Evolutionary conservation across 495 filamentous ascomycete genomes (phyloP).

Genomic region (Penicillium taxi): DNA sequence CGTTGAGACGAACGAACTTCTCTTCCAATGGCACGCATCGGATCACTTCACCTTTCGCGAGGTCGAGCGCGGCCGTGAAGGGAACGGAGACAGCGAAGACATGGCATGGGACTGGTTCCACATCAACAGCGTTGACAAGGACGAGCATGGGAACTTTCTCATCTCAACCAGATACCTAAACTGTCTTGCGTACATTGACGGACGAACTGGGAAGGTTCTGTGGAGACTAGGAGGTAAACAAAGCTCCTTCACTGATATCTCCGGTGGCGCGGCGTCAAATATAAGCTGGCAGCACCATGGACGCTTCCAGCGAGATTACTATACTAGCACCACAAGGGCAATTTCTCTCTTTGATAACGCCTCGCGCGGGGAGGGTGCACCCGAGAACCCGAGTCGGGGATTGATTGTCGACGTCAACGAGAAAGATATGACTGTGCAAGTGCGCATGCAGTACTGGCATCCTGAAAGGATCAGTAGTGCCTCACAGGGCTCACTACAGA

Average conservation of each 20-base stretch:
- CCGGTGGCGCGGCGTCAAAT: conserved; percentile 30
- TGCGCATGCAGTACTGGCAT: conserved; percentile 31
- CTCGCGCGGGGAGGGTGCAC: conserved; percentile 16
- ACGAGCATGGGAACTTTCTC: conserved; percentile 35
- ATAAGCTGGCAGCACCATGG: conserved; percentile 40
- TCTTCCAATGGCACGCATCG: conserved; percentile 38
- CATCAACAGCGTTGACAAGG: conserved; percentile 40
- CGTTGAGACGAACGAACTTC: conserved; percentile 32
- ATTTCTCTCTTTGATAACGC: conserved; percentile 35
- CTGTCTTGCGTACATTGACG: conserved; percentile 29
- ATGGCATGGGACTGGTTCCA: conserved; percentile 41
- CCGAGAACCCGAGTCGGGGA: conserved; percentile 27
- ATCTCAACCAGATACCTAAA: conserved; percentile 37
- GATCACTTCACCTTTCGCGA: conserved; percentile 30
- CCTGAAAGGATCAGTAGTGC: conserved; percentile 24
- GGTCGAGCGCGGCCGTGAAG: conserved; percentile 14
- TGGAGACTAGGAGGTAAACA: conserved; percentile 39
- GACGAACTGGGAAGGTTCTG: conserved; percentile 25
- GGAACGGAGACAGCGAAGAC: conserved; percentile 16
- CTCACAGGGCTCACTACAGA: conserved; percentile 42
- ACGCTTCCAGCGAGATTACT: conserved; percentile 16
- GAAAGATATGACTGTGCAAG: conserved; percentile 25
- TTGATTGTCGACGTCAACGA: conserved; percentile 39
- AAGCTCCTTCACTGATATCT: conserved; percentile 37
- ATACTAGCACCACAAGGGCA: conserved; percentile 14